Conservation (phyloP, 306 rosid genomes). For the Elaeagnus macrophylla region DNA sequence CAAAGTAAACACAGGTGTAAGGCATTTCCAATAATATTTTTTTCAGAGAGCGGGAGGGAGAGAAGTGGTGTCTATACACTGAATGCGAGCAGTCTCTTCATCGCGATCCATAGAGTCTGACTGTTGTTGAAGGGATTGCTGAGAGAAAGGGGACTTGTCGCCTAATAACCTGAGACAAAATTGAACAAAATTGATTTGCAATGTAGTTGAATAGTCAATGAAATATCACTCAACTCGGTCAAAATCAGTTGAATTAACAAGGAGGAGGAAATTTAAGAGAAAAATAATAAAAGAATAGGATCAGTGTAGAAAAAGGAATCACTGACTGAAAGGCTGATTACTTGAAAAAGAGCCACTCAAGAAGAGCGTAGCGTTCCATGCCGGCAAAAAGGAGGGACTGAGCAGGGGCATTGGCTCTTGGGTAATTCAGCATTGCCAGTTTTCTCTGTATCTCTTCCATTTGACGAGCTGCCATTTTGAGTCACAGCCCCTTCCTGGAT, state of each 20-base stretch:
- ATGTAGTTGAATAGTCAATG: too few relatives aligned
- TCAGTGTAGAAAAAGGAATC: neutral
- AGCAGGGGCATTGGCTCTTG: slow-evolving; percentile 83
- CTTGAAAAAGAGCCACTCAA: slow-evolving; percentile 98
- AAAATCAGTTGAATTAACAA: too few relatives aligned
- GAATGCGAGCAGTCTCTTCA: slow-evolving; percentile 86
- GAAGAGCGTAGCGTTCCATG: slow-evolving; percentile 93
- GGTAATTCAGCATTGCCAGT: slow-evolving; percentile 58
- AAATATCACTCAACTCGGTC: too few relatives aligned
- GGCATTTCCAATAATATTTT: neutral
- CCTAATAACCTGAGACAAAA: slow-evolving; percentile 52
- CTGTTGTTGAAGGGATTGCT: slow-evolving; percentile 58
- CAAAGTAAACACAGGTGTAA: slow-evolving; percentile 2
- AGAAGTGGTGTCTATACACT: slow-evolving; percentile 30
- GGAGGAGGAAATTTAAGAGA: neutral
- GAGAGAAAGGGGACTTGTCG: slow-evolving; percentile 84
- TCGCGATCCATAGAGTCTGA: slow-evolving; percentile 64
- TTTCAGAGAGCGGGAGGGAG: neutral
- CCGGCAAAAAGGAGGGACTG: slow-evolving; percentile 94
- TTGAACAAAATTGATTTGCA: neutral
- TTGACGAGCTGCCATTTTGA: slow-evolving; percentile 73
- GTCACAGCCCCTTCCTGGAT: too few relatives aligned
- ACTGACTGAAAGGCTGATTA: slow-evolving; percentile 6
- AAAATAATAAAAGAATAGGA: neutral
- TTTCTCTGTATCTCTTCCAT: slow-evolving; percentile 92